Base-by-base conservation (phyloP, 1,284 basidiomycete genomes). In the Apiotrichum sp. region DNA sequence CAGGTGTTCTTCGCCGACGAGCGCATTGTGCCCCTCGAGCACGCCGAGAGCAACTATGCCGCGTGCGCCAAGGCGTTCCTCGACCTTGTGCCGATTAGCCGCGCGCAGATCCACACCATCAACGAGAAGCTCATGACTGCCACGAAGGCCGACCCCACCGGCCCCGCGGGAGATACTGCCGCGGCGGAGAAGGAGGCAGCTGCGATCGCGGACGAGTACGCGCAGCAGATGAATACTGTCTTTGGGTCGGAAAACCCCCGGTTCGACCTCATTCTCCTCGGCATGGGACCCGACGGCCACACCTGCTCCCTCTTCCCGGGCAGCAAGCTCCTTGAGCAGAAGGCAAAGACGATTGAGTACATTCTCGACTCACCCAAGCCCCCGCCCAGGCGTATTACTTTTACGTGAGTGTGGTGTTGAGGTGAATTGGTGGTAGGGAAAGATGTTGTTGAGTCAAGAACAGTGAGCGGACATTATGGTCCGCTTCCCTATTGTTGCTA, bases 1-100 rank as follows among this genome's bases (percentile, higher is more conserved):
- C 89, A 96, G 65, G 85, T 98, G 66, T 98, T 88, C 79, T 98
- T 97, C 72, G 91, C 87, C 47, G 93, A 98, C 75, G 93, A 98
- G 78, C 87, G 93, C 52, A 84, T 87, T 58, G 95, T 98, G 7
- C 90, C 92, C 1, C 84, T 97, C 68, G 86, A 95, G 78, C 82
- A 96, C 75, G 80, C 85, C 53, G 93, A 98, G 72, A 93, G 89
- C 42, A 98, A 98, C 78, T 93, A 95, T 78, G 71, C 76, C 9
- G 83, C 91, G 50, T 91, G 88, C 80, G 78, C 79, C 44, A 80
- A 85, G 59, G 81, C 84, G 61, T 84, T 98, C 69, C 93, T 90
- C 76, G 83, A 83, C 66, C 86, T 91, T 68, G 87, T 93, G 29
- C 85, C 88, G 62, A 88, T 96, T 70, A 62, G 68, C 42, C 65